Conservation (phyloP, 116 monocot species). For the Iris pallida region DNA sequence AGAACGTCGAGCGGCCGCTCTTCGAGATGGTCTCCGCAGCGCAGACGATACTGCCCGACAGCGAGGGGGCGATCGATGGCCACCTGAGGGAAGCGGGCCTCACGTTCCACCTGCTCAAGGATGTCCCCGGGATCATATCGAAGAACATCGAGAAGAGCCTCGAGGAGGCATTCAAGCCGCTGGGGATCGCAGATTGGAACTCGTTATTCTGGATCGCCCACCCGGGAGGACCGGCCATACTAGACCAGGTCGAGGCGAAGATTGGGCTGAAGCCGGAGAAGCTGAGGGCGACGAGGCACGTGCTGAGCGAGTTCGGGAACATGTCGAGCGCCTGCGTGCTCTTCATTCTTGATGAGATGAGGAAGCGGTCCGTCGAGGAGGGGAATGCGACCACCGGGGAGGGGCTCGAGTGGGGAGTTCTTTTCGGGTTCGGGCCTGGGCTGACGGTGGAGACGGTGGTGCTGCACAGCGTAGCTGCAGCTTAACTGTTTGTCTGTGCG, state of each 20-base stretch:
- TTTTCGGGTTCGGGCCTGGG: constrained; percentile 7
- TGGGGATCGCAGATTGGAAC: constrained; percentile 2
- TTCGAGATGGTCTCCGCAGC: constrained; percentile 11
- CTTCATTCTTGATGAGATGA: constrained; percentile 10
- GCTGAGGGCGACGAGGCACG: constrained; percentile 1
- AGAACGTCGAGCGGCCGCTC: constrained; percentile 2
- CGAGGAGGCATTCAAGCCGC: constrained; percentile 1
- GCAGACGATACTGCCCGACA: neutral
- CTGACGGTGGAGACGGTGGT: constrained; percentile 14
- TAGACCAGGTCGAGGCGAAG: constrained; percentile 5
- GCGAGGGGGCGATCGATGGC: constrained; percentile 7
- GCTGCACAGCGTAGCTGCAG: constrained; percentile 1
- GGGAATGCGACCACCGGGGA: constrained; percentile 11
- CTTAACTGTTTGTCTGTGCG: too few species aligned
- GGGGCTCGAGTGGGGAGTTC: constrained; percentile 8
- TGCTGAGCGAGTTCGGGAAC: constrained; percentile 3
- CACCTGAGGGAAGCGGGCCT: constrained; percentile 6
- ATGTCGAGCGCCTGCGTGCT: constrained; percentile 11
- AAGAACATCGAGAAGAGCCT: constrained; percentile 10
- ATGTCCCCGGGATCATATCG: constrained; percentile 8
- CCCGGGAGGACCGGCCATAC: constrained; percentile 2
- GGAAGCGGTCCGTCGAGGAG: neutral
- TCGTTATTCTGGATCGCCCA: constrained; percentile 5
- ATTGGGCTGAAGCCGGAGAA: constrained; percentile 6
- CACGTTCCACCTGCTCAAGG: constrained; percentile 7